Evolutionary conservation across 306 rosid species (phyloP).

Genomic region (Dalbergia cultrata): DNA sequence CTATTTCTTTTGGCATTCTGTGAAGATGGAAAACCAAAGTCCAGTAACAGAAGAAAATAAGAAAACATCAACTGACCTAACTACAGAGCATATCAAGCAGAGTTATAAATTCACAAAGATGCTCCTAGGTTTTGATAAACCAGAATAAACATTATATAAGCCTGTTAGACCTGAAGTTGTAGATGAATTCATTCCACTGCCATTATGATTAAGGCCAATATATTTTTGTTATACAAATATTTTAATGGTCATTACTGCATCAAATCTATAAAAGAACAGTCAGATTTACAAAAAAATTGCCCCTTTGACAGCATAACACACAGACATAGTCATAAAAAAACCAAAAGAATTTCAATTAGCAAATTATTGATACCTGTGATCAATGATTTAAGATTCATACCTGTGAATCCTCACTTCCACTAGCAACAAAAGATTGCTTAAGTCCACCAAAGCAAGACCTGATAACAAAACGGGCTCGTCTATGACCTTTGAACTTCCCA

Average conservation of each 20-base stretch:
- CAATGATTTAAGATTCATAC: constrained; percentile 56
- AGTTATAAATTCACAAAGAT: neutral
- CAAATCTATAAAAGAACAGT: constrained; percentile 3
- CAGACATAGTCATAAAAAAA: constrained; percentile 21
- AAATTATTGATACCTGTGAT: constrained; percentile 6
- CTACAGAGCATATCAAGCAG: constrained; percentile 2
- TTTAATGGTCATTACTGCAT: constrained; percentile 5
- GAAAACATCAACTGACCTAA: neutral
- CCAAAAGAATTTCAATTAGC: constrained; percentile 20
- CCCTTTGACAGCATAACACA: neutral
- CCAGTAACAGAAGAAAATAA: neutral
- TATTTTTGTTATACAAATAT: neutral
- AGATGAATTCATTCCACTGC: constrained; percentile 29
- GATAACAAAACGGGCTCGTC: constrained; percentile 79
- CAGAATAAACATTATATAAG: neutral
- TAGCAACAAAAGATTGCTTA: constrained; percentile 88
- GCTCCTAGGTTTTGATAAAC: constrained; percentile 35
- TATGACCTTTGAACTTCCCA: constrained; percentile 84
- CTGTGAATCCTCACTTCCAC: constrained; percentile 99
- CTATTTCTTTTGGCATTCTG: constrained; percentile 8
- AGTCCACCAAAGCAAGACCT: constrained; percentile 98
- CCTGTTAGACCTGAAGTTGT: neutral
- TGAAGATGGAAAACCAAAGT: neutral
- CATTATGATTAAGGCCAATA: constrained; percentile 18
- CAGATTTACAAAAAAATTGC: constrained; percentile 1